Evolutionary conservation across 116 monocot genomes (phyloP).

Genomic region (Iris pallida): DNA sequence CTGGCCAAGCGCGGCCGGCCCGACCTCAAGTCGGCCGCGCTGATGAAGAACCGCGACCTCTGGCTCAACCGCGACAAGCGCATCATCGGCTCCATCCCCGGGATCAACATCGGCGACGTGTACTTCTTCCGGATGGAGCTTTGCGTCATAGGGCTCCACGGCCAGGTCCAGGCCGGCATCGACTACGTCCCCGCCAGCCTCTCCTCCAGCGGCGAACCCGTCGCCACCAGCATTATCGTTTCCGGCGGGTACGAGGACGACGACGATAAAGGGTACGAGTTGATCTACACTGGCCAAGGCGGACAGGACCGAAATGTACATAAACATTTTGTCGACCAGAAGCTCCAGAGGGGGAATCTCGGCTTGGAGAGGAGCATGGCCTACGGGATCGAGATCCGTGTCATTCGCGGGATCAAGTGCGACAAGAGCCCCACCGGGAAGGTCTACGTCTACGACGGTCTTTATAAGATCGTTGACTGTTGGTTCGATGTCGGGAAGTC

Average conservation of each 20-base stretch:
- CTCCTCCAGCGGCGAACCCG: conserved; percentile 20
- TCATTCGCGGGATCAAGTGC: conserved; percentile 60
- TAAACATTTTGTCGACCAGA: conserved; percentile 48
- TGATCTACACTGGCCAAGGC: conserved; percentile 85
- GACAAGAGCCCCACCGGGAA: conserved; percentile 33
- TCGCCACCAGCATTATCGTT: conserved; percentile 49
- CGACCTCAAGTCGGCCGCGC: conserved; percentile 19
- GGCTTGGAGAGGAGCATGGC: conserved; percentile 65
- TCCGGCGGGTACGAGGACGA: conserved; percentile 54
- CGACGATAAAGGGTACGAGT: conserved; percentile 60
- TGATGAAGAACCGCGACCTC: conserved; percentile 41
- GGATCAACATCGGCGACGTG: conserved; percentile 34
- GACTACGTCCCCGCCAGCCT: conserved; percentile 23
- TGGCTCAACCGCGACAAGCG: conserved; percentile 80
- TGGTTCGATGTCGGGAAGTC: conserved; percentile 67
- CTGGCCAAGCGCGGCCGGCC: conserved; percentile 11
- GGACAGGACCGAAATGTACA: conserved; percentile 42
- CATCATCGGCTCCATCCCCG: conserved; percentile 43
- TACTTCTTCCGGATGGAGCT: conserved; percentile 47
- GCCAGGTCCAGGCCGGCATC: conserved; percentile 38
- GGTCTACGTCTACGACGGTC: conserved; percentile 80
- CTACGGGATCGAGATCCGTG: conserved; percentile 77
- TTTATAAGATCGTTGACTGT: conserved; percentile 55
- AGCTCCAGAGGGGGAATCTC: conserved; percentile 64
- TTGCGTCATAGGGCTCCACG: conserved; percentile 35